Percentiles rank a stretch among this genome's conserved stretches.
These are phyloP conservation scores for Elsinoe batatas DNA, from an alignment of 2,329 filamentous ascomycete species.

Conservation along the genomic window DNA sequence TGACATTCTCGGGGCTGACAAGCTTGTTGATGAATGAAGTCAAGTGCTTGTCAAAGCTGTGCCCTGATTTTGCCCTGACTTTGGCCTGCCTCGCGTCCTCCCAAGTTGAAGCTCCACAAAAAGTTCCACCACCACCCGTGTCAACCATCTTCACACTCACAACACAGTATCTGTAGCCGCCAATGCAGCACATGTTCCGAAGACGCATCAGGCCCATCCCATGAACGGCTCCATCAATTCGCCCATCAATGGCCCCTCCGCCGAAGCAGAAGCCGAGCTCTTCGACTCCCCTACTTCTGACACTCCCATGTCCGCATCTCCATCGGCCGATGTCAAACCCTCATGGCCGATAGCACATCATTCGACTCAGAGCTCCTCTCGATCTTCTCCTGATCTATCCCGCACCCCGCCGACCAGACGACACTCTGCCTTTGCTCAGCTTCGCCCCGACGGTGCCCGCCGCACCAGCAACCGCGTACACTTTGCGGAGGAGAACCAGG, in stretches of 20 bases:
- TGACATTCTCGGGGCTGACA: too few species aligned
- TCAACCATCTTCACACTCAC: not conserved
- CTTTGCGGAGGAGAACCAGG: slow-evolving; percentile 44
- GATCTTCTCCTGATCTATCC: not conserved
- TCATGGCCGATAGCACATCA: not conserved
- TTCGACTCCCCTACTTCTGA: slow-evolving; percentile 4
- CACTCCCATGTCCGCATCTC: not conserved
- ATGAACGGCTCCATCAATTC: slow-evolving; percentile 9
- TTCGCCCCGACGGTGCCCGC: slow-evolving; percentile 42
- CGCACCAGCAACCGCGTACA: slow-evolving; percentile 63
- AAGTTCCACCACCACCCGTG: slow-evolving; percentile 6
- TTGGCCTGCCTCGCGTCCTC: not conserved
- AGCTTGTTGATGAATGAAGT: too few species aligned
- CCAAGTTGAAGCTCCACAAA: slow-evolving; percentile 1
- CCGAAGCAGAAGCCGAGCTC: slow-evolving; percentile 10
- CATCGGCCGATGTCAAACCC: not conserved
- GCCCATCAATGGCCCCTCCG: slow-evolving; percentile 9
- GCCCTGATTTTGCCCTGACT: too few species aligned
- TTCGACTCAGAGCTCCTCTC: not conserved
- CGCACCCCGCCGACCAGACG: slow-evolving; percentile 17
- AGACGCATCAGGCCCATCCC: not conserved
- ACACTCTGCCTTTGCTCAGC: slow-evolving; percentile 38
- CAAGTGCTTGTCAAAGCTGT: not conserved
- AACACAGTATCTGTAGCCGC: not conserved
- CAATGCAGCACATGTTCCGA: not conserved